Base-by-base conservation (phyloP, 2,329 filamentous ascomycete genomes). In the Simplicillium sp. region DNA sequence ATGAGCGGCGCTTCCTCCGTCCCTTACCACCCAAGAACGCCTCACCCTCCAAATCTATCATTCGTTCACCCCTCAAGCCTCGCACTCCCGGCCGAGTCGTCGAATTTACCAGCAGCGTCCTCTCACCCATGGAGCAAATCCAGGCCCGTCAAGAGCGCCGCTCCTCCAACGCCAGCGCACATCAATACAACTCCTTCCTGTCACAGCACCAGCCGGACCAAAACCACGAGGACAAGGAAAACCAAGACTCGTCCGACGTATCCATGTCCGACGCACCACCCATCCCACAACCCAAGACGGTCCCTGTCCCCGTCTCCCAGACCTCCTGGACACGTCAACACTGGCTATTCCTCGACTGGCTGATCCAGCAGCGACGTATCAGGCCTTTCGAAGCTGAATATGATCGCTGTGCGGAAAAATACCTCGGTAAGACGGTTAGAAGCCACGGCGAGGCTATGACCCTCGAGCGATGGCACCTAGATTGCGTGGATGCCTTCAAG, bases 1-100 rank as follows among this genome's bases (percentile, higher is more conserved):
- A 64, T 37, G 53, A 59, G 13, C 61, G 56, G 3, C 62, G 61
- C 4, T 50, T 64, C n/a, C 64, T 73, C 16, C 67, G 68, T 7
- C 68, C 70, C 2, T 58, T 69, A 3, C 73, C 73, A 11, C 62
- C 68, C 39, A 68, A 64, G 44, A 63, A 67, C n/a, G 66, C 68
- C 4, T 78, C 74, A 1, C 75, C 75, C 0, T 63, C 57, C 8
- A 80, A 79, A 51, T 79, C 75, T 1, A 73, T 66, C 47, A 56
- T 80, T 17, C 68, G 75, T 14, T 76, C 75, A 4, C 72, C 74
- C 0, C 52, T 75, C 14, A 80, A 79, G 50, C 68, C 71, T 3
- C 75, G 68, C 45, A 77, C 72, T 2, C 73, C 72, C 1, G 75
- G 75, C 4, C 68, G 72, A 1, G 70, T 78, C 1, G 75, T 80